These are phyloP conservation scores for Metschnikowia hibisci DNA, from an alignment of 805 yeast genomes.

Conservation along the genomic window DNA sequence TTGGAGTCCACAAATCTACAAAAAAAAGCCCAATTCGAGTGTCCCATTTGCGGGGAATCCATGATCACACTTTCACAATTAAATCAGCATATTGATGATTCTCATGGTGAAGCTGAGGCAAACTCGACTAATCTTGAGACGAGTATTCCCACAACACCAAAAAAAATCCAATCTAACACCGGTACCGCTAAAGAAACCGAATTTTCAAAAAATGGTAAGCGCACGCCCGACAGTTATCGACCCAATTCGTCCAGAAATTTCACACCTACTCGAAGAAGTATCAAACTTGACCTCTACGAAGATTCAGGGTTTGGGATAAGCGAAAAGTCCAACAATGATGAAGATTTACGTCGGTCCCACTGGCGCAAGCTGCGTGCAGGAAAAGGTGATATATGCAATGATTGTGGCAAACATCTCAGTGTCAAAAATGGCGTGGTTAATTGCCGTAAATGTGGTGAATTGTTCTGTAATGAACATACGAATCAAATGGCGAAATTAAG, in stretches of 20 bases:
- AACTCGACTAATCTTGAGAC: background rate
- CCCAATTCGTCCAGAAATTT: constrained; percentile 1
- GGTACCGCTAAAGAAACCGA: background rate
- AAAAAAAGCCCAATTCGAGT: constrained; percentile 19
- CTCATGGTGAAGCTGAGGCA: constrained; percentile 35
- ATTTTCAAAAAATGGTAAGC: background rate
- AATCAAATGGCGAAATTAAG: constrained; percentile 49
- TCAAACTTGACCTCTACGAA: constrained; percentile 51
- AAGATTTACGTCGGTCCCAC: constrained; percentile 43
- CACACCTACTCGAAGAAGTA: constrained; percentile 29
- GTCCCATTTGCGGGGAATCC: constrained; percentile 68
- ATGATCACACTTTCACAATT: constrained; percentile 54
- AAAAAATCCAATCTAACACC: background rate
- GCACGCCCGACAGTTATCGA: constrained; percentile 4
- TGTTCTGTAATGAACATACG: constrained; percentile 67
- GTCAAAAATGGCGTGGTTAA: constrained; percentile 57
- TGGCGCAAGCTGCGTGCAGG: constrained; percentile 52
- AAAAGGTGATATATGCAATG: constrained; percentile 36
- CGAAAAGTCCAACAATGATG: constrained; percentile 15
- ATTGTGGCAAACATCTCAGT: constrained; percentile 43
- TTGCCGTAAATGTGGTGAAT: constrained; percentile 72
- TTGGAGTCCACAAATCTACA: background rate
- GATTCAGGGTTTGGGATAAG: constrained; percentile 33
- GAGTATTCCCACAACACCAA: background rate
- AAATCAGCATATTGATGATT: constrained; percentile 69